phyloP scores from a whole-genome alignment of 2,329 filamentous ascomycete genomes.

The Fusarium sp. region DNA sequence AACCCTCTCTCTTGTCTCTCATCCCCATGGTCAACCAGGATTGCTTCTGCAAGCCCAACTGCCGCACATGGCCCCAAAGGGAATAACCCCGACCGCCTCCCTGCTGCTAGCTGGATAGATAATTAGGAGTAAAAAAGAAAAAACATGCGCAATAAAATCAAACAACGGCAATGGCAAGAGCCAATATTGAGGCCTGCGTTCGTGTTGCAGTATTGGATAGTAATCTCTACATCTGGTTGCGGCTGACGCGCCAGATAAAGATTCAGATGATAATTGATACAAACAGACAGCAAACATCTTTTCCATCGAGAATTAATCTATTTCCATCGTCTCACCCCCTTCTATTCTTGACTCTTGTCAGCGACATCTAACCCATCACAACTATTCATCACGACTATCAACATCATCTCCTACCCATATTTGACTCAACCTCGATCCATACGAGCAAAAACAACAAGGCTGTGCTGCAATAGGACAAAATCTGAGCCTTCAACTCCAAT shows the following conservation, averaged over 20 bases:
- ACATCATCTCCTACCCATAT: not conserved
- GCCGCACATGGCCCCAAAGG: not conserved
- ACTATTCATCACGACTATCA: not conserved
- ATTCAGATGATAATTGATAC: not conserved
- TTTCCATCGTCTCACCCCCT: not conserved
- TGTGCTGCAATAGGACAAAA: not conserved
- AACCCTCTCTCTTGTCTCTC: not conserved
- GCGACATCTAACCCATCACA: not conserved
- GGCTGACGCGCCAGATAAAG: not conserved
- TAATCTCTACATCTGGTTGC: not conserved
- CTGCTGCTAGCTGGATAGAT: not conserved
- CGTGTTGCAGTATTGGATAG: not conserved
- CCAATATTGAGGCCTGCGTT: not conserved
- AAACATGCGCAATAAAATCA: not conserved
- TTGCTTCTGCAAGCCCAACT: not conserved
- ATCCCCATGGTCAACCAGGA: conserved; percentile 6
- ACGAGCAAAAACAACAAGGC: not conserved
- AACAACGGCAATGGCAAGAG: not conserved
- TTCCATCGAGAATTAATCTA: not conserved
- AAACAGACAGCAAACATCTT: not conserved
- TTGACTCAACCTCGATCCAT: not conserved
- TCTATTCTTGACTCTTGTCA: not conserved
- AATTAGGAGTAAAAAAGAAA: conserved; percentile 9
- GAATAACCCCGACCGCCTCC: conserved; percentile 4
- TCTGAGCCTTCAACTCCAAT: not conserved